Percentiles rank a stretch among this genome's conserved stretches.
These are phyloP conservation scores for Acacia melanoxylon DNA, from an alignment of 306 rosid species.

Conservation along the genomic window DNA sequence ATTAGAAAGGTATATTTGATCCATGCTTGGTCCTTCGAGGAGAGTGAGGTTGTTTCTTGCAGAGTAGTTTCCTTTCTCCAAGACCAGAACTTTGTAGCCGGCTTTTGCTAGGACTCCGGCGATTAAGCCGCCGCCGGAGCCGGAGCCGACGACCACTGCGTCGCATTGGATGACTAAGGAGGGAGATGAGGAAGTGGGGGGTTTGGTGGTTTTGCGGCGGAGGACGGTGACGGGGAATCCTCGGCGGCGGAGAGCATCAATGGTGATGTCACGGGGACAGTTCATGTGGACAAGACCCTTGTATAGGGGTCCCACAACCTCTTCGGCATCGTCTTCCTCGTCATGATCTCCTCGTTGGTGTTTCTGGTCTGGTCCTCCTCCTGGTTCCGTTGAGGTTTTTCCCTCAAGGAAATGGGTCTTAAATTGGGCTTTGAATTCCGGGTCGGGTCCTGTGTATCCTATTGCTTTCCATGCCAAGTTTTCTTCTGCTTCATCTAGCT, in stretches of 20 bases:
- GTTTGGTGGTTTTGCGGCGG: slow-evolving; percentile 25
- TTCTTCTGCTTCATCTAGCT: slow-evolving; percentile 64
- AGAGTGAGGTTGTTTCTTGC: slow-evolving; percentile 80
- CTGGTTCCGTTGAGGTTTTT: slow-evolving; percentile 23
- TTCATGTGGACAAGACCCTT: slow-evolving; percentile 55
- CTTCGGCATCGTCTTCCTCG: slow-evolving; percentile 24
- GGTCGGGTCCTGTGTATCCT: slow-evolving; percentile 72
- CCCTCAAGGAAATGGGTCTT: slow-evolving; percentile 31
- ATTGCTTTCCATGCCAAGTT: slow-evolving; percentile 78
- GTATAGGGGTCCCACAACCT: slow-evolving; percentile 64
- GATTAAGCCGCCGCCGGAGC: slow-evolving; percentile 78
- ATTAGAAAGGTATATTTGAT: slow-evolving; percentile 62
- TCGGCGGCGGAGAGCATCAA: slow-evolving; percentile 35
- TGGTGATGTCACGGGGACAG: slow-evolving; percentile 41
- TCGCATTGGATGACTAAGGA: slow-evolving; percentile 66
- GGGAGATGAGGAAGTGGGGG: slow-evolving; percentile 39
- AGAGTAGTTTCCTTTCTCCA: slow-evolving; percentile 72
- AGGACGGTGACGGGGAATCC: slow-evolving; percentile 52
- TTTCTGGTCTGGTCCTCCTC: slow-evolving; percentile 25
- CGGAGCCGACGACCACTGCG: slow-evolving; percentile 78
- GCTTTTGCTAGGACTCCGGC: slow-evolving; percentile 79
- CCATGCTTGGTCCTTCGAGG: slow-evolving; percentile 75
- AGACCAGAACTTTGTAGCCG: slow-evolving; percentile 71
- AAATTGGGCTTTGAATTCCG: slow-evolving; percentile 52
- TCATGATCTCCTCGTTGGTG: background rate